phyloP scores from a whole-genome alignment of 2,329 filamentous ascomycete genomes.

The Ophiognomonia clavigignenti-juglandacearum region DNA sequence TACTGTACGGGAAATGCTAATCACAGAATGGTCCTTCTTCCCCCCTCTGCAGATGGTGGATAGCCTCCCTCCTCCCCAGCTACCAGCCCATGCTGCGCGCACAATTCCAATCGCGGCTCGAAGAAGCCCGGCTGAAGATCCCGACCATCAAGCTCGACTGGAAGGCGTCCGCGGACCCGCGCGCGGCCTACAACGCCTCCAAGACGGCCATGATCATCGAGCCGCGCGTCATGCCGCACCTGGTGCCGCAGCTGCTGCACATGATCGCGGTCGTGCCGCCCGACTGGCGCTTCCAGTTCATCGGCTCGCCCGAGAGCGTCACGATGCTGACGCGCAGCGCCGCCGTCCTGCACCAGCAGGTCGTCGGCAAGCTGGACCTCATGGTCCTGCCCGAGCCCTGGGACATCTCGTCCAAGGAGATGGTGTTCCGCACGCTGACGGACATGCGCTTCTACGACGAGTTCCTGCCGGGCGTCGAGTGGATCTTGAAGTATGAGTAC shows the following conservation, averaged over 20 bases:
- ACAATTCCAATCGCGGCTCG: constrained; percentile 23
- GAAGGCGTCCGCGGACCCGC: constrained; percentile 27
- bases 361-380: constrained; percentile 44
- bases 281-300: constrained; percentile 54
- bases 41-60: constrained; percentile 37
- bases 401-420: constrained; percentile 45
- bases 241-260: constrained; percentile 50
- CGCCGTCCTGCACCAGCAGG: constrained; percentile 37
- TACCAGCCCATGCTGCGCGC: constrained; percentile 38
- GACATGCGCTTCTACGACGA: constrained; percentile 47
- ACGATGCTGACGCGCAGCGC: constrained; percentile 33
- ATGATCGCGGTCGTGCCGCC: constrained; percentile 52
- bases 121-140: constrained; percentile 35
- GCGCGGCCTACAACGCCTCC: constrained; percentile 38
- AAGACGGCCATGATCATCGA: constrained; percentile 54
- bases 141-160: constrained; percentile 37
- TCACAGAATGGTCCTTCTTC: too few species aligned
- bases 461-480: constrained; percentile 45
- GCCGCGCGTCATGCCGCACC: constrained; percentile 41
- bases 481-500: constrained; percentile 49
- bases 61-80: constrained; percentile 37
- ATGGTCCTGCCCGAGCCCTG: constrained; percentile 47
- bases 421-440: constrained; percentile 49
- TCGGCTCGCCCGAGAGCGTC: constrained; percentile 45
- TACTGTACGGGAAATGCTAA: not conserved